Evolutionary conservation across 257 asterid genomes (phyloP), one percentile per base, ranked within the genome.

Genomic region (Scutellaria barbata): DNA sequence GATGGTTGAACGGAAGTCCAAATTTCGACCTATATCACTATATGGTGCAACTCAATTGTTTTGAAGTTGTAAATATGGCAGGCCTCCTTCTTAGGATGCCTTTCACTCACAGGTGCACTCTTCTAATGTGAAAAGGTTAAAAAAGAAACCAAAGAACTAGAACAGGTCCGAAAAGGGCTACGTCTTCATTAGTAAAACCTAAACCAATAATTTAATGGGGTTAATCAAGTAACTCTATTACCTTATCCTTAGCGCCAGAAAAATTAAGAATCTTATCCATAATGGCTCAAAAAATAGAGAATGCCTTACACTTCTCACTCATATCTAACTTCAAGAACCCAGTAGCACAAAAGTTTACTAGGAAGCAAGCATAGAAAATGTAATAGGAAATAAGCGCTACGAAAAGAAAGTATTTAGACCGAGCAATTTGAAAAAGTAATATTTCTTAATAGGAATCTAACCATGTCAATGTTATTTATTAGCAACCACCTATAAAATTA

Each of bases 251-350:
- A 54, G 17, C 4, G 37, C 20, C 33, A 43, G 8, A 16, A 46
- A 59, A 62, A 47, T 39, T 63, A 55, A 10, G 12, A 14, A 63
- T 10, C 57, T 40, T 43, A 62, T 62, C 18, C 51, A 41, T 54
- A 73, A 58, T 12, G 18, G 40, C 16, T 17, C 14, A 30, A 30
- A 4, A 30, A 17, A 7, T 17, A 47, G 58, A 71, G 16, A 63
- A 18, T 42, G 20, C 51, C n/a, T 33, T 18, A 59, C 56, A 16
- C 11, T 50, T 63, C 41, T 16, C 20, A 17, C n/a, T 51, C 66
- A 13, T 33, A 60, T 20, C 10, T 37, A 14, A 50, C 48, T 30
- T 61, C 22, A 42, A 41, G 56, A 35, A 39, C 54, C 54, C 22
- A 73, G 39, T n/a, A 18, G 52, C 48, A n/a, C 47, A 12, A 20